These are phyloP conservation scores for Cystobasidium sp. DNA, from an alignment of 1,284 basidiomycete genomes.

Conservation along the genomic window DNA sequence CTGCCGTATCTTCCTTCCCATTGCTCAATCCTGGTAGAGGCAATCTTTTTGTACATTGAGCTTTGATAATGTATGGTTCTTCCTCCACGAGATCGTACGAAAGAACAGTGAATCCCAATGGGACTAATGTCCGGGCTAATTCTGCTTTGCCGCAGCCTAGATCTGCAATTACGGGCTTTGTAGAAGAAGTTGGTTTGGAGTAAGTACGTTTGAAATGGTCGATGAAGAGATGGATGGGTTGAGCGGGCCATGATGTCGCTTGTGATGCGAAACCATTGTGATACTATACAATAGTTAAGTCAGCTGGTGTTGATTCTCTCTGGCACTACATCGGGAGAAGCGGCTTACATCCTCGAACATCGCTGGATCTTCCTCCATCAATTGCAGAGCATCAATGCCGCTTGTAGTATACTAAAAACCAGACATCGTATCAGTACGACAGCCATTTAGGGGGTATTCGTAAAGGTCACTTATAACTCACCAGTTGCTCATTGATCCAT, in stretches of 20 bases:
- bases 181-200: conserved; percentile 65
- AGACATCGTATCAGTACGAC: neutral
- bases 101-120: conserved; percentile 48
- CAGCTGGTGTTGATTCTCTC: neutral
- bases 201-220: conserved; percentile 51
- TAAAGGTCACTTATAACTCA: neutral
- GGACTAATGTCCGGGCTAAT: conserved; percentile 72
- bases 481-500: conserved; percentile 53
- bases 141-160: conserved; percentile 94
- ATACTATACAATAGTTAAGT: conserved; percentile 66
- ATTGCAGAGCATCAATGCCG: conserved; percentile 70
- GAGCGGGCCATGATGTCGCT: conserved; percentile 86
- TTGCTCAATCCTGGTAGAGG: conserved; percentile 48
- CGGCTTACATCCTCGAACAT: conserved; percentile 72
- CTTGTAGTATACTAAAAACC: conserved; percentile 56
- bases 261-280: conserved; percentile 83
- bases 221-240: conserved; percentile 81
- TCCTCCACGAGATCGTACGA: conserved; percentile 52
- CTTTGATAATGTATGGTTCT: conserved; percentile 50
- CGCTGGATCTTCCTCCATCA: conserved; percentile 79
- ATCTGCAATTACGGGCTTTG: conserved; percentile 76
- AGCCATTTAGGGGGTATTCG: neutral
- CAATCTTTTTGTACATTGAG: conserved; percentile 51
- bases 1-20: conserved; percentile 32
- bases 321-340: neutral